A percentile compares a stretch with the other conserved stretches of the same genome.
phyloP scores from a whole-genome alignment of 495 filamentous ascomycete species.

The Daldinia decipiens region DNA sequence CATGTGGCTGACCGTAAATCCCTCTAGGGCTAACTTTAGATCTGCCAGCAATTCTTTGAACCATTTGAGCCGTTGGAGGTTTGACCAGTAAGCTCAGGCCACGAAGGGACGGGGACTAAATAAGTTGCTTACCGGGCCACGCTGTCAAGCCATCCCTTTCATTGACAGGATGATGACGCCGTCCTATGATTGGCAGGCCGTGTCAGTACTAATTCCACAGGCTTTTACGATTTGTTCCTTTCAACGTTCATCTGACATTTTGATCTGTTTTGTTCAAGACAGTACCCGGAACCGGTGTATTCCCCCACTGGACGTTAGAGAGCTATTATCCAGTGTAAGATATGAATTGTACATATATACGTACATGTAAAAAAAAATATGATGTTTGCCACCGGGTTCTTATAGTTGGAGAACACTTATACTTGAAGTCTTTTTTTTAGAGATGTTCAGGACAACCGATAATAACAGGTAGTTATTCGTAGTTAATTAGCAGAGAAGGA shows the following conservation, averaged over 20 bases:
- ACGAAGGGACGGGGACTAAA: conserved; percentile 43
- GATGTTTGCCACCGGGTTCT: background rate
- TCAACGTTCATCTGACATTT: conserved; percentile 38
- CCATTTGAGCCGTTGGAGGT: conserved; percentile 32
- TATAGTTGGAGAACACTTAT: background rate
- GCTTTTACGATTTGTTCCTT: conserved; percentile 34
- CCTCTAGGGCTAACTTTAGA: conserved; percentile 43
- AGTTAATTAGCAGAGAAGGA: background rate
- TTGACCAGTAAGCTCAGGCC: conserved; percentile 43
- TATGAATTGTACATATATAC: background rate
- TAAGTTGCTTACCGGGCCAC: conserved; percentile 45
- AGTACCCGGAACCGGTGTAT: conserved; percentile 1
- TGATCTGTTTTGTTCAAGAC: background rate
- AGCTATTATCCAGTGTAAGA: background rate
- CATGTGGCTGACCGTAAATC: conserved; percentile 46
- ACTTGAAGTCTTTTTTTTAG: background rate
- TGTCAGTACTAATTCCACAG: conserved; percentile 24
- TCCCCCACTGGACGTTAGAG: conserved; percentile 17
- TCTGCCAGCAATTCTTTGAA: conserved; percentile 35
- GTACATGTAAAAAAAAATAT: background rate
- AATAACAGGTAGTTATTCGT: background rate
- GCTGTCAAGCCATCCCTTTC: conserved; percentile 45
- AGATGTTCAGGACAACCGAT: background rate
- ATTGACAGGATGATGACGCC: conserved; percentile 30
- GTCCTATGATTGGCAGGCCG: conserved; percentile 32